phyloP scores from a whole-genome alignment of 345 rosid species.

The Eucalyptus curtisii region DNA sequence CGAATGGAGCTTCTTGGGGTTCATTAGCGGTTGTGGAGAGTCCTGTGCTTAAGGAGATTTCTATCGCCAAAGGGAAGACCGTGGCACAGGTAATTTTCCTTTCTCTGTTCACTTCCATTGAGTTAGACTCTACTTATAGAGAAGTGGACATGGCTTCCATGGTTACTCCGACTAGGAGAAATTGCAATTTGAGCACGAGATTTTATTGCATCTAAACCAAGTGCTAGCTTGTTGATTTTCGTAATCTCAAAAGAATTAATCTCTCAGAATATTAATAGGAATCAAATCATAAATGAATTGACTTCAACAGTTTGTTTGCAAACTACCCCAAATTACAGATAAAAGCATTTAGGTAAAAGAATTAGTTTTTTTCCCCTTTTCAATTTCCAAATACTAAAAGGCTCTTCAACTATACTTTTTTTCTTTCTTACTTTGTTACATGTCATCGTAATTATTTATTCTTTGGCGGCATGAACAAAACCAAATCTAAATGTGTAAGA shows the following conservation, averaged over 20 bases:
- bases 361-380: neutral
- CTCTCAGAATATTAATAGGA: neutral
- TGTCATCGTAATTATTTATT: neutral
- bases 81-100: neutral
- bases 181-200: neutral
- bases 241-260: neutral
- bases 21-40: neutral
- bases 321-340: neutral
- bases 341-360: neutral
- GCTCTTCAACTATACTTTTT: neutral
- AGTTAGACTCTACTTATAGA: neutral
- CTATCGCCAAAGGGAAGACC: neutral
- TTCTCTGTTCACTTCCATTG: neutral
- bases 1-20: conserved; percentile 7
- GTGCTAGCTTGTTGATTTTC: neutral
- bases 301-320: neutral
- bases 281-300: neutral
- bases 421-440: neutral
- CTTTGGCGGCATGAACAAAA: neutral
- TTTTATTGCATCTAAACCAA: no score
- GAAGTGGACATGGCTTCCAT: neutral
- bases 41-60: neutral
- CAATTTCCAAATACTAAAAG: neutral
- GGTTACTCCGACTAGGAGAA: neutral
- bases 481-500: neutral